Percentiles rank a stretch among this genome's conserved stretches.
phyloP scores from a whole-genome alignment of 306 rosid genomes.

The Corylus heterophylla region DNA sequence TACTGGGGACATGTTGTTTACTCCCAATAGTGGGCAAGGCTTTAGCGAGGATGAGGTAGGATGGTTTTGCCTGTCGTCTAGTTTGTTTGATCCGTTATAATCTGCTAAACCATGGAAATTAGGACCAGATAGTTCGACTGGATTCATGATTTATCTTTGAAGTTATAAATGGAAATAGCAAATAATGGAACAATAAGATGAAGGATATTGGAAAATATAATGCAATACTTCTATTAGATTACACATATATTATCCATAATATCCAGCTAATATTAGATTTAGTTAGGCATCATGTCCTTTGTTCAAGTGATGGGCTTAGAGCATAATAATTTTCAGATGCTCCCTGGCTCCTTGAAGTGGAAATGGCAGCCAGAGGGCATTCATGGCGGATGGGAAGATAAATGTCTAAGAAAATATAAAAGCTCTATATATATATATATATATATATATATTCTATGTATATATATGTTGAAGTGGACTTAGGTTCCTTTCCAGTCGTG shows the following conservation, averaged over 20 bases:
- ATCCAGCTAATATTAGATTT: background rate
- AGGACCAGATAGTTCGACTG: constrained; percentile 1
- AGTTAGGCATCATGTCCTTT: background rate
- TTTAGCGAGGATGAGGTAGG: constrained; percentile 93
- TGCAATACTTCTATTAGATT: background rate
- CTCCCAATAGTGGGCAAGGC: constrained; percentile 80
- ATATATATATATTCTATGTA: background rate
- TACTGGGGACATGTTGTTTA: constrained; percentile 92
- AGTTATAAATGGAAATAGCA: background rate
- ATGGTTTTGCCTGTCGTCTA: constrained; percentile 23
- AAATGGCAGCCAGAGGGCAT: too few species aligned
- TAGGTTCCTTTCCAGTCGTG: background rate
- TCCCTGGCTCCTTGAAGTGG: background rate
- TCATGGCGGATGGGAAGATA: background rate
- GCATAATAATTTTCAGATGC: background rate
- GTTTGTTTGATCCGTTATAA: constrained; percentile 10
- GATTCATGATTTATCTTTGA: background rate
- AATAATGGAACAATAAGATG: background rate
- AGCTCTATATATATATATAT: background rate
- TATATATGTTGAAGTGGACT: background rate
- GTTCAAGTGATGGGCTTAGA: background rate
- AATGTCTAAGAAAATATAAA: background rate
- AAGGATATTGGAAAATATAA: background rate
- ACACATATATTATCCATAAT: background rate
- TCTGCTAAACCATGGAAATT: constrained; percentile 20